A percentile compares a stretch with the other conserved stretches of the same genome.
These are phyloP conservation scores for Vitis riparia DNA, from an alignment of 164 flowering plant genomes.

Conservation along the genomic window DNA sequence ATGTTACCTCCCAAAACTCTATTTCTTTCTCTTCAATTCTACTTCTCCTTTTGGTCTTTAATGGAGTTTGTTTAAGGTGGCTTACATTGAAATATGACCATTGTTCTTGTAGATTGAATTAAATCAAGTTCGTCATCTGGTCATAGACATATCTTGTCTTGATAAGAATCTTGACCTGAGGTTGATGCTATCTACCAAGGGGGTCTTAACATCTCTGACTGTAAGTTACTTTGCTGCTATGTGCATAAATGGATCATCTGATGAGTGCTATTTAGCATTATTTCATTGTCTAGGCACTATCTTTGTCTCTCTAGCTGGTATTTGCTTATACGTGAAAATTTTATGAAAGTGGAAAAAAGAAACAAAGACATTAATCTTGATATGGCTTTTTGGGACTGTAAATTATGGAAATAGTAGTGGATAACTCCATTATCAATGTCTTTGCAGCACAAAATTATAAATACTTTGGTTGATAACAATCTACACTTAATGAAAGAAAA, in stretches of 20 bases:
- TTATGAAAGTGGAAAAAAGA: neutral
- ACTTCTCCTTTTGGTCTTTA: neutral
- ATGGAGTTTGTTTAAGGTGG: neutral
- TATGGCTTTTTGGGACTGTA: neutral
- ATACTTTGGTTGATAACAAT: neutral
- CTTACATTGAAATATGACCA: neutral
- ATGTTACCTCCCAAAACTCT: neutral
- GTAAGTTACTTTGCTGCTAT: conserved; percentile 16
- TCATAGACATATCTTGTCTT: conserved; percentile 54
- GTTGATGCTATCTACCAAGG: conserved; percentile 47
- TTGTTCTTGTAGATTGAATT: conserved; percentile 43
- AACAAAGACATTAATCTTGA: neutral
- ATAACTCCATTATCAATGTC: neutral
- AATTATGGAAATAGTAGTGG: neutral
- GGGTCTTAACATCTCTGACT: conserved; percentile 21
- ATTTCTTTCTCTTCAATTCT: neutral
- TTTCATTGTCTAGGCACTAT: neutral
- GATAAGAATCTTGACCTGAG: conserved; percentile 54
- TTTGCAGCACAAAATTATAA: neutral
- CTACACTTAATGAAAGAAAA: too few species aligned
- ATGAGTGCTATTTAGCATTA: neutral
- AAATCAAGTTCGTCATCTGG: conserved; percentile 51
- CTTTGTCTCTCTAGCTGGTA: too few species aligned
- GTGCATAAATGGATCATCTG: neutral
- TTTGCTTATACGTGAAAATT: too few species aligned